Evolutionary conservation across 129 eudicot genomes (phyloP), one percentile per base, ranked within the genome.

Genomic region (Flaveria brownii): DNA sequence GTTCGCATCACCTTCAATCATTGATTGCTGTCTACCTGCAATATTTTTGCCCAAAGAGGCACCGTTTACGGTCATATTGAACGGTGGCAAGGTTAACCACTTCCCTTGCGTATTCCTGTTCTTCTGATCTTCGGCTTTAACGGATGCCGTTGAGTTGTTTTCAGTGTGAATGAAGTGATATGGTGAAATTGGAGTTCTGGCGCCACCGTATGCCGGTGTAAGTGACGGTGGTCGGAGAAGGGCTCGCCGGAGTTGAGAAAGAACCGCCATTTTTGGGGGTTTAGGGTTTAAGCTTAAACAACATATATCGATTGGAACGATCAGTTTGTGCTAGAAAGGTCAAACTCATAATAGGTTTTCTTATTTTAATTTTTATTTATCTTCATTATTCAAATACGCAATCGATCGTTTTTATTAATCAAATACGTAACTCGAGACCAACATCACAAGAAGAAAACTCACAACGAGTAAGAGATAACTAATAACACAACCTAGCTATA

Each of bases 31-130:
- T 14, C 61, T 41, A 2, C 74, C 57, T 7, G 73, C 63, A 0
- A 93, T 81, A 55, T 59, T 68, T 75, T 78, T 90, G 12, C 97
- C 98, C 63, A 93, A 77, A 2, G 87, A 69, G 72, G 85, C 67
- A 23, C 86, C 88, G 79, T 90, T 79, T 49, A 89, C 62, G 18
- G 91, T 42, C 13, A 81, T 17, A 68, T 64, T 33, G 78, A 84
- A 94, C 6, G 97, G 90, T 36, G 97, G 98, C 55, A 94, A 73
- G 20, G 92, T 86, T 61, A 88, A 78, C 97, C 98, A 91, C 64
- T 87, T 83, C 13, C 78, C 84, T 59, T 81, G 73, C 56, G 15
- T 70, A 20, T 73, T 79, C 2, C 30, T 78, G 28, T 46, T 77
- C 28, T 66, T 78, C 55, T 83, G 68, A 16, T 70, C 72, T 67